Evolutionary conservation across 164 flowering plant genomes (phyloP).

Genomic region (Stephania cephalantha): DNA sequence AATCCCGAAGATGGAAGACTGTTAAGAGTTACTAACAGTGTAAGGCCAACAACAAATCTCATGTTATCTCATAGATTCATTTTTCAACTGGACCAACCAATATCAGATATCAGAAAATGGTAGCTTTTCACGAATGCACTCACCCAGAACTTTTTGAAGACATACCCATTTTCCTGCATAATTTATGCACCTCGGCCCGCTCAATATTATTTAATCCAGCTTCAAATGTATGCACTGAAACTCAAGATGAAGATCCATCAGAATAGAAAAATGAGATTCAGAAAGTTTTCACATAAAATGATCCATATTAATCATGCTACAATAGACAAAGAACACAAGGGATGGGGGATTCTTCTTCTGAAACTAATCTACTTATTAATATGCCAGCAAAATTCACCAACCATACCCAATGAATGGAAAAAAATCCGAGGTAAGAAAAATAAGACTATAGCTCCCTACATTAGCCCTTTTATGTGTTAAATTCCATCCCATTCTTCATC

Average conservation of each 20-base stretch:
- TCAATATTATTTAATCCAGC: conserved; percentile 50
- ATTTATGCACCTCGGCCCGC: conserved; percentile 64
- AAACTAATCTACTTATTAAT: too few species aligned
- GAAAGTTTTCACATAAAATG: neutral
- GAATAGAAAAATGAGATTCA: neutral
- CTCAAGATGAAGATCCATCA: neutral
- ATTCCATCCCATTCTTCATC: too few species aligned
- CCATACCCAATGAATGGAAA: too few species aligned
- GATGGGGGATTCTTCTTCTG: too few species aligned
- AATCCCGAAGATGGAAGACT: neutral
- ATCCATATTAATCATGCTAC: too few species aligned
- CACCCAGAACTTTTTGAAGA: conserved; percentile 82
- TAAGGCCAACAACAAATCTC: neutral
- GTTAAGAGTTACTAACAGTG: neutral
- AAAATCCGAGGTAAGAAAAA: too few species aligned
- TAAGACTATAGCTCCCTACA: too few species aligned
- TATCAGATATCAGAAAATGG: neutral
- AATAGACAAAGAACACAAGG: too few species aligned
- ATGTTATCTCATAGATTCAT: neutral
- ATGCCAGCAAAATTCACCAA: too few species aligned
- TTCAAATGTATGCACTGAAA: conserved; percentile 60
- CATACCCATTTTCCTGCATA: conserved; percentile 77
- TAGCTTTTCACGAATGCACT: conserved; percentile 20
- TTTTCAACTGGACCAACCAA: neutral
- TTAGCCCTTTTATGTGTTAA: too few species aligned